These are phyloP conservation scores for Centrapalus pauciflorus DNA, from an alignment of 129 eudicot species.

Conservation along the genomic window DNA sequence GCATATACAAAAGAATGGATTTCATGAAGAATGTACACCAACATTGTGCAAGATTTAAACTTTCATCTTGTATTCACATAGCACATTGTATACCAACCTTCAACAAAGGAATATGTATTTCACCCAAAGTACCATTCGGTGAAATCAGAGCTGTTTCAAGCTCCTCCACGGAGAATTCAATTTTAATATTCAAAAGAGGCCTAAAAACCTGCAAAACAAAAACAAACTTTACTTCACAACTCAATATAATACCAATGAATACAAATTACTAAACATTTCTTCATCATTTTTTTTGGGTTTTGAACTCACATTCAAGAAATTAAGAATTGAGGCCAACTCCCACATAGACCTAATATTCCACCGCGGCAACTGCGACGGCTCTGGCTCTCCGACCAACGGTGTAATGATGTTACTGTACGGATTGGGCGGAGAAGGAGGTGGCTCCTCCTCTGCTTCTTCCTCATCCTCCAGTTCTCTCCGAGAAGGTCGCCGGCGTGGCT, in stretches of 20 bases:
- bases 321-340: constrained; percentile 82
- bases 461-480: constrained; percentile 27
- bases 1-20: not conserved
- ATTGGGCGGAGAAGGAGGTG: constrained; percentile 37
- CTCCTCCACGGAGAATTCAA: constrained; percentile 85
- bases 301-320: constrained; percentile 74
- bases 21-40: not conserved
- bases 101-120: constrained; percentile 83
- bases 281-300: not conserved
- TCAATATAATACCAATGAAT: not conserved
- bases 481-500: constrained; percentile 27
- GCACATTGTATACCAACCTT: constrained; percentile 76
- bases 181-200: constrained; percentile 79
- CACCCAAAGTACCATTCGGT: constrained; percentile 82
- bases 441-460: constrained; percentile 41
- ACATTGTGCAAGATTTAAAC: not conserved
- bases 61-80: not conserved
- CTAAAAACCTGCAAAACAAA: constrained; percentile 79
- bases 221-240: constrained; percentile 15
- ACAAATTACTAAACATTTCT: not conserved
- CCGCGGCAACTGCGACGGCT: constrained; percentile 69
- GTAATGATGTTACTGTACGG: constrained; percentile 57
- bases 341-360: constrained; percentile 93
- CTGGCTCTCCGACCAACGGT: constrained; percentile 60
- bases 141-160: constrained; percentile 79